Evolutionary conservation across 2,329 filamentous ascomycete species (phyloP), one percentile per base, ranked within the genome.

Genomic region (Fusarium euwallaceae): DNA sequence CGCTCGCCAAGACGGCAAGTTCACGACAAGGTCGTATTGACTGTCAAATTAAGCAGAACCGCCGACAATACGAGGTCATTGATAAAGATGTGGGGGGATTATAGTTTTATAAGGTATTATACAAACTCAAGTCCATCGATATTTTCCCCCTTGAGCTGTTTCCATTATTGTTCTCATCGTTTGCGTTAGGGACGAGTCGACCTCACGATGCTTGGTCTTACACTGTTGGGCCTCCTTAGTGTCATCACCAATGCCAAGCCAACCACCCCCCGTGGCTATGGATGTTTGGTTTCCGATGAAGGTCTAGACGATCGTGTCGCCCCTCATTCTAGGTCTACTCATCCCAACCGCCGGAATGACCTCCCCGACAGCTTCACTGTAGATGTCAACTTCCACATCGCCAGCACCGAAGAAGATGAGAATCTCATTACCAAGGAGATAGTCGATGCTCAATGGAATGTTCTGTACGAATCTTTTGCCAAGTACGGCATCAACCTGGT

Each of bases 381-480:
- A 5, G 76, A 78, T 53, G 77, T 79, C 7, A 67, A 79, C 56
- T 76, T 79, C 39, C 78, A 79, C 64, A 71, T 79, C 43, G 69
- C 74, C 61, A 79, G 76, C 67, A 79, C 78, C 22, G 61, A 70
- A 20, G 78, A 63, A n/a, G 48, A 80, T 20, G 69, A 71, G 27
- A 32, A 72, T 16, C 67, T 72, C 45, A 67, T 72, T 3, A 72
- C 63, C 2, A 61, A 72, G 12, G 8, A 39, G 4, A 70, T 72
- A 16, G 60, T 72, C 7, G 70, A 72, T 2, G 72, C 74, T 2
- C 78, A 78, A 53, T 78, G 74, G 72, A 45, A 67, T 4, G 62
- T 79, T 2, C 53, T 80, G 16, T 64, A 69, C 20, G 69, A 74
- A 7, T 37, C 66, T 2, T 79, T 76, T 32, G 70, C 72, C n/a